Conservation (phyloP, 176 grass and related monocot genomes). For the Guadua angustifolia region DNA sequence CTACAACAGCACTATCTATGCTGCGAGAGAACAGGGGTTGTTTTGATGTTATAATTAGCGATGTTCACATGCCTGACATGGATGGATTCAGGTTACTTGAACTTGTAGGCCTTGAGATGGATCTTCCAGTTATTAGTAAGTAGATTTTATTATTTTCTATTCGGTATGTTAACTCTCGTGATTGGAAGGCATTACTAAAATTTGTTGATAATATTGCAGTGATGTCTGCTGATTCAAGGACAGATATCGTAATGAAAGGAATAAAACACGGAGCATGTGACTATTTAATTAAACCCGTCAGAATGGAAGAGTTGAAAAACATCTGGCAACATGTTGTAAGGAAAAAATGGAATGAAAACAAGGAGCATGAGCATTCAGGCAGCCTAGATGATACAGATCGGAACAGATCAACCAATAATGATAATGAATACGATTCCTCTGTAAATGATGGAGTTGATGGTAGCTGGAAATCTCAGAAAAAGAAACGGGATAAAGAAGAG, state of each 20-base stretch:
- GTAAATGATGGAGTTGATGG: constrained; percentile 80
- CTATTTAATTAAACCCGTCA: constrained; percentile 93
- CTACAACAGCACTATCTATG: constrained; percentile 77
- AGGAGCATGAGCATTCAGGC: constrained; percentile 85
- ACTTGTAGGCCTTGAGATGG: constrained; percentile 96
- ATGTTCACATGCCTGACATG: constrained; percentile 99
- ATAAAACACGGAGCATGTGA: constrained; percentile 98
- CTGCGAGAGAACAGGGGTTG: constrained; percentile 82
- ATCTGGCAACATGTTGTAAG: constrained; percentile 99
- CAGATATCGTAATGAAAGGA: constrained; percentile 96
- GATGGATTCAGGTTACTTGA: constrained; percentile 96
- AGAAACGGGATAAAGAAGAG: constrained; percentile 93
- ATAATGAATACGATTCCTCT: constrained; percentile 78
- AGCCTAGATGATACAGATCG: constrained; percentile 87
- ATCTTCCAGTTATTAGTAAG: constrained; percentile 99
- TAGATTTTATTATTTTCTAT: constrained; percentile 42
- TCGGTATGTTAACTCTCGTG: neutral
- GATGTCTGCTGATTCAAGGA: constrained; percentile 98
- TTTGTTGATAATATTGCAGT: constrained; percentile 62
- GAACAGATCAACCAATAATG: constrained; percentile 56
- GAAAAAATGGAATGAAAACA: constrained; percentile 76
- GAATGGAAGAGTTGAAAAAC: constrained; percentile 96
- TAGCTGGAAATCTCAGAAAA: constrained; percentile 82
- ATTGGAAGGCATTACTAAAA: constrained; percentile 25
- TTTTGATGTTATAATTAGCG: constrained; percentile 96